A percentile compares a stretch with the other conserved stretches of the same genome.
These are phyloP conservation scores for Trametes cubensis DNA, from an alignment of 768 basidiomycete species.

Conservation along the genomic window DNA sequence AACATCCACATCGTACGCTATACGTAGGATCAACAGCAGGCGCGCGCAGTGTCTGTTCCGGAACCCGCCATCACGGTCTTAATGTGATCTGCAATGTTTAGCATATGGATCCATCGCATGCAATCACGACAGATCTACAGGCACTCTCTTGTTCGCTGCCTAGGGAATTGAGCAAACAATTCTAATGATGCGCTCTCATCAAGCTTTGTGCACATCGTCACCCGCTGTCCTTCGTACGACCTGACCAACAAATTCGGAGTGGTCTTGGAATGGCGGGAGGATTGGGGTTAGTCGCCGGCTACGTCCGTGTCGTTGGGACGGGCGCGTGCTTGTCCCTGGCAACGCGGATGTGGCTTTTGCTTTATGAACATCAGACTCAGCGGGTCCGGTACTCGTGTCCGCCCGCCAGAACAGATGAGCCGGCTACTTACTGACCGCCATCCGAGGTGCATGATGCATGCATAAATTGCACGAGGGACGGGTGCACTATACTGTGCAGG, in stretches of 20 bases:
- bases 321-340: conserved; percentile 4
- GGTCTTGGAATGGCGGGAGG: not conserved
- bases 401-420: not conserved
- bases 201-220: not conserved
- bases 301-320: no score
- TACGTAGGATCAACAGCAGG: not conserved
- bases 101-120: conserved; percentile 13
- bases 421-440: not conserved
- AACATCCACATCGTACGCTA: not conserved
- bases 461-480: no score
- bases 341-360: not conserved
- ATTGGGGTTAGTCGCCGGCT: no score
- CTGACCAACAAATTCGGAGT: not conserved
- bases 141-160: conserved; percentile 1
- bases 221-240: not conserved
- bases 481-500: no score
- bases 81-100: conserved; percentile 19
- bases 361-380: not conserved
- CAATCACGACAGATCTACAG: conserved; percentile 25
- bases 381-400: not conserved
- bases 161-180: not conserved
- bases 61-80: conserved; percentile 3
- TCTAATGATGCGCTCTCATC: not conserved
- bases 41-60: not conserved
- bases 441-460: no score